Base-by-base conservation (phyloP, 1,284 basidiomycete genomes). In the Phylloboletellus chloephorus region DNA sequence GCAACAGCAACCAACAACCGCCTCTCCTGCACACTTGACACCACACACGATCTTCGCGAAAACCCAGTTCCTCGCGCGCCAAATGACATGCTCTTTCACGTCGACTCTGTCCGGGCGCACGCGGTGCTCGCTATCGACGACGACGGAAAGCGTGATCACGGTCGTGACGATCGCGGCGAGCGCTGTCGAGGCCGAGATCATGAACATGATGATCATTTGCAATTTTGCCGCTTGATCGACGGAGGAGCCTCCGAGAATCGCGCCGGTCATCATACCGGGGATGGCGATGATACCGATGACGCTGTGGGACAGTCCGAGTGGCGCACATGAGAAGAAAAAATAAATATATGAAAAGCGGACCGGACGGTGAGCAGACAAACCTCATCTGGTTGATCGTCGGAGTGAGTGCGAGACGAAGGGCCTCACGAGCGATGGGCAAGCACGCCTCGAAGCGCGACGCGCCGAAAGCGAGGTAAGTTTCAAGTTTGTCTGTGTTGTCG, bases 151-250 rank as follows among this genome's bases (percentile, higher is more conserved):
- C 2, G 77, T 71, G 26, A 78, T 66, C 39, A 79, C 65, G 1
- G 82, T 80, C 2, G 78, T 75, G 35, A 75, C 65, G 44, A 88
- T 80, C 5, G 78, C 72, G 5, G 79, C 75, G 17, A 91, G 73
- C 1, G 80, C 77, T 0, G 82, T 83, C 41, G 78, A 76, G 0
- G 88, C 81, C 2, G 82, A 80, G 40, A 92, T 88, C 82, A 91
- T 88, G 64, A 92, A 91, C 79, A 90, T 88, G 65, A 91, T 88
- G 45, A 91, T 80, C 82, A 89, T 90, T 56, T 92, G 89, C 8
- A 92, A 65, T 37, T 80, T 78, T 1, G 87, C 86, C 0, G 89
- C 89, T 63, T 90, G 87, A 34, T 87, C 74, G 36, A 92, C 86
- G 21, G 80, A 81, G 23, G 85, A 78, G 0, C 88, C 89, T 16